A percentile compares a stretch with the other conserved stretches of the same genome.
Conservation (phyloP, 148 eudicot genomes). For the Chenopodium suecicum region DNA sequence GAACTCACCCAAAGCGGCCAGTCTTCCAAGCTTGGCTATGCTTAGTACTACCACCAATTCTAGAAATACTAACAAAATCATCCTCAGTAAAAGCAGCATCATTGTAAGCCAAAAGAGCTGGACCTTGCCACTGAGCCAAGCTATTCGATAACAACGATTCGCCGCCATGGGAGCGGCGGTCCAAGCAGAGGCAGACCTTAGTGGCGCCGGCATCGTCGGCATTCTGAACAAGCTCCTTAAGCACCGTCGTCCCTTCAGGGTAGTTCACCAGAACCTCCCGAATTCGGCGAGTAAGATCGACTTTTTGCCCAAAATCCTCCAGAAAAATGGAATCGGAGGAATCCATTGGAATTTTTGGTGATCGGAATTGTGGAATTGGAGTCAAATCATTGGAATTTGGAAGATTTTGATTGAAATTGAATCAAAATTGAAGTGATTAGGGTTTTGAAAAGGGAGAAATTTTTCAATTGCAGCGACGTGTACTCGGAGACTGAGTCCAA, state of each 20-base stretch:
- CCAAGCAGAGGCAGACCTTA: conserved; percentile 72
- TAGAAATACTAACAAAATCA: conserved; percentile 90
- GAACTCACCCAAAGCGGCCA: conserved; percentile 87
- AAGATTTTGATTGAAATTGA: neutral
- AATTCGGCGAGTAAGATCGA: conserved; percentile 87
- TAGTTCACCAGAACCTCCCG: conserved; percentile 84
- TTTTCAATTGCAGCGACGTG: neutral
- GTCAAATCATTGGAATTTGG: conserved; percentile 13
- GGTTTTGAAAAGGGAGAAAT: neutral
- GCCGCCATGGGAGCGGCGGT: conserved; percentile 59
- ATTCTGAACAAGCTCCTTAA: conserved; percentile 91
- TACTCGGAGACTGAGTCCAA: conserved; percentile 12
- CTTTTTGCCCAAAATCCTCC: conserved; percentile 97
- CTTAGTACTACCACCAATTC: conserved; percentile 90
- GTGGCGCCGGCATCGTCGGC: conserved; percentile 99
- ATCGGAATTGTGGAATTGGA: neutral
- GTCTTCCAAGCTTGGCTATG: conserved; percentile 82
- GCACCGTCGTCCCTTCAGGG: conserved; percentile 91
- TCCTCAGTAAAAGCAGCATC: conserved; percentile 86
- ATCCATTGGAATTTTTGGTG: neutral
- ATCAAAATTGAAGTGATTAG: neutral
- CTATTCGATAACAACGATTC: conserved; percentile 51
- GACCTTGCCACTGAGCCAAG: conserved; percentile 89
- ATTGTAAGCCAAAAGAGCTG: conserved; percentile 77
- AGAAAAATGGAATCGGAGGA: conserved; percentile 35